Base-by-base conservation (phyloP, 208 protist species). In the Acanthamoeba comandoni region DNA sequence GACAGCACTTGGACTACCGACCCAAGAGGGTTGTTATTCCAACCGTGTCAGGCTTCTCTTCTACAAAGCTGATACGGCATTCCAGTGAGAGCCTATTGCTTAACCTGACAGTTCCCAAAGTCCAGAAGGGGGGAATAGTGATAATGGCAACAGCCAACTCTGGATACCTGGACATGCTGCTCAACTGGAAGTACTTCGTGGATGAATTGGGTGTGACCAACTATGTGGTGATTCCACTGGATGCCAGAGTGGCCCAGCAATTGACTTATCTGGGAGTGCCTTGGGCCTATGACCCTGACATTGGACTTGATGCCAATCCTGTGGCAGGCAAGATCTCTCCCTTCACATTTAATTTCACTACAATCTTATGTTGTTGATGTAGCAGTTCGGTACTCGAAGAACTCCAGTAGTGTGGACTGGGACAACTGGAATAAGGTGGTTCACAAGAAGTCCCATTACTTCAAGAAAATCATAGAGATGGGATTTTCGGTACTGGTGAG, bases 391-490 rank as follows among this genome's bases (percentile, higher is more conserved):
- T 77, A 26, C 15, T 43, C 69, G 5, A 26, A 8, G 22, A 13
- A 77, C 69, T 57, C 49, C 43, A 53, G 31, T 9, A 31, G 35
- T 31, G 43, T 51, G 43, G 53, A 57, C 43, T 52, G 35, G 24
- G 0, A 3, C 2, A 51, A 53, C 9, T 77, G 69, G 69, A 77
- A 77, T 24, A 4, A 53, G 35, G 39, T 77, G 11, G 69, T 77
- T 11, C 69, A 77, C 69, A 77, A 77, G 35, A 77, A 77, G 69
- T 39, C 69, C 8, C 43, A 39, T 31, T 55, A 77, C 69, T 39
- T 77, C 24, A 39, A 51, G n/a, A 12, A n/a, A 22, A 0, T 77
- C 31, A 19, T 77, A 22, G 12, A 17, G 24, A 26, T 53, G 35
- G 69, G 69, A 39, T 51, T 53, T 51, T n/a, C 49, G 9, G 69